A percentile compares a stretch with the other conserved stretches of the same genome.
Evolutionary conservation across 805 yeast species (phyloP).

Genomic region (Saturnispora sekii): DNA sequence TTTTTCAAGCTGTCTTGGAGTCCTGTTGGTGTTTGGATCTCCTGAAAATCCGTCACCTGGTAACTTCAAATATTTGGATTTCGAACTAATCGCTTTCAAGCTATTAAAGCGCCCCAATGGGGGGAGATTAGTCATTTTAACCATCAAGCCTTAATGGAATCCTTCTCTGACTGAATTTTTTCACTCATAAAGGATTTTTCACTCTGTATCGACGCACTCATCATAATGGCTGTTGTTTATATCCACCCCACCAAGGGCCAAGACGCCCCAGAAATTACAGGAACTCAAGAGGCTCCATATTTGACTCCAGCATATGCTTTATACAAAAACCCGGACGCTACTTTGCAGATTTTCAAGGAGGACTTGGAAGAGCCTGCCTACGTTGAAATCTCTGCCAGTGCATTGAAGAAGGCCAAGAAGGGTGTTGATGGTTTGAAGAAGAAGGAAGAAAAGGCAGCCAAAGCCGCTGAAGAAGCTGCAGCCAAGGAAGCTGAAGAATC

Average conservation of each 20-base stretch:
- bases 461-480: conserved; percentile 41
- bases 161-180: neutral
- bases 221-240: conserved; percentile 33
- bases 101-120: neutral
- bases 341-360: conserved; percentile 51
- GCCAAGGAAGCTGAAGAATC: conserved; percentile 61
- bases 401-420: conserved; percentile 91
- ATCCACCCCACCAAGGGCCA: conserved; percentile 67
- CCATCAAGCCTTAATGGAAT: neutral
- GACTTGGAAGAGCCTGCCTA: conserved; percentile 42
- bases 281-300: conserved; percentile 63
- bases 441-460: conserved; percentile 59
- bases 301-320: conserved; percentile 80
- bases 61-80: conserved; percentile 8
- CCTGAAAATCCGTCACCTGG: conserved; percentile 9
- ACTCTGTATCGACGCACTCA: neutral
- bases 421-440: conserved; percentile 89
- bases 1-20: conserved; percentile 35
- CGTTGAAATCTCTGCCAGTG: conserved; percentile 77
- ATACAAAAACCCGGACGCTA: conserved; percentile 36
- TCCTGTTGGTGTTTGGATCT: conserved; percentile 17
- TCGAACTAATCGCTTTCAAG: neutral
- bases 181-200: conserved; percentile 2
- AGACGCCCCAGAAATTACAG: conserved; percentile 50
- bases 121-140: neutral